phyloP scores from a whole-genome alignment of 768 basidiomycete genomes.

The Lactarius trivialis region DNA sequence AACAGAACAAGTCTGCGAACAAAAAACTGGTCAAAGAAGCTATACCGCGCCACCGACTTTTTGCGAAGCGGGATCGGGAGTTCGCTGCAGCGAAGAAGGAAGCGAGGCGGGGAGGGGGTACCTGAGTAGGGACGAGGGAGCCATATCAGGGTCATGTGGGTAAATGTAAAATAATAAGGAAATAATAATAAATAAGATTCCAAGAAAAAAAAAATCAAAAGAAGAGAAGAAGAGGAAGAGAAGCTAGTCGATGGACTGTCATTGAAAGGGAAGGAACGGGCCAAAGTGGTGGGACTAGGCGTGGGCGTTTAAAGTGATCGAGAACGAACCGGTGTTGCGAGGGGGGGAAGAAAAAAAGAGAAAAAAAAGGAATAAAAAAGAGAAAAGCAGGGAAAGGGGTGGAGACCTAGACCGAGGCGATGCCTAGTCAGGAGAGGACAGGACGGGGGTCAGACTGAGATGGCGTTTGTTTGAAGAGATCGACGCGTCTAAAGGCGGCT shows the following conservation, averaged over 20 bases:
- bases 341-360: not conserved
- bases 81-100: conserved; percentile 50
- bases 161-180: not conserved
- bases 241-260: conserved; percentile 2
- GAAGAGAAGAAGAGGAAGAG: not conserved
- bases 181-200: not conserved
- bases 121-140: conserved; percentile 6
- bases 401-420: conserved; percentile 1
- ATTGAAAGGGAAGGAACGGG: conserved; percentile 1
- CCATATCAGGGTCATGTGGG: not conserved
- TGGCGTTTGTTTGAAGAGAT: conserved; percentile 21
- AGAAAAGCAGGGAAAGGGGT: not conserved
- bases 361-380: not conserved
- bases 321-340: conserved; percentile 15
- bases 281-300: conserved; percentile 7
- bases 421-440: not conserved
- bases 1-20: conserved; percentile 89
- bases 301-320: conserved; percentile 16
- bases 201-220: not conserved
- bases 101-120: conserved; percentile 15
- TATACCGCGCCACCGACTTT: conserved; percentile 64
- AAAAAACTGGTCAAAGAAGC: conserved; percentile 56
- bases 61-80: conserved; percentile 77
- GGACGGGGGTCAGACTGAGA: not conserved
- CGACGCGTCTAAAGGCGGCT: conserved; percentile 29